Percentiles rank a stretch among this genome's conserved stretches.
phyloP scores from a whole-genome alignment of 257 asterid genomes.

The Solanum chaucha region DNA sequence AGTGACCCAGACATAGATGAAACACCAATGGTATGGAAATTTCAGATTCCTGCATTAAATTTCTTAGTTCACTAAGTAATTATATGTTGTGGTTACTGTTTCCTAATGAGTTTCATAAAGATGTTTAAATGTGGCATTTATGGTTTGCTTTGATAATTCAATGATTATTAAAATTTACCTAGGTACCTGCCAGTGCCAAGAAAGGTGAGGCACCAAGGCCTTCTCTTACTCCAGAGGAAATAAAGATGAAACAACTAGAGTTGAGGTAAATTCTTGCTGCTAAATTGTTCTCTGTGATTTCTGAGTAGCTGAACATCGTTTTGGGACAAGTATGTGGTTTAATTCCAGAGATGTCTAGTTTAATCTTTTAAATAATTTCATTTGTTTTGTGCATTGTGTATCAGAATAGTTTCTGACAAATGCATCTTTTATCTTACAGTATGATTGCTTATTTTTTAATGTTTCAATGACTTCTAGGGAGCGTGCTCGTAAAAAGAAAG shows the following conservation, averaged over 20 bases:
- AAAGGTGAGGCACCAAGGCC: conserved; percentile 55
- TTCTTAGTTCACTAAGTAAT: neutral
- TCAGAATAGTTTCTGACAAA: neutral
- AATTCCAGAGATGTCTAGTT: neutral
- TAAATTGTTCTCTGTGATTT: neutral
- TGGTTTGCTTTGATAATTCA: neutral
- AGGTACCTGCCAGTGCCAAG: conserved; percentile 61
- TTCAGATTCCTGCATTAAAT: neutral
- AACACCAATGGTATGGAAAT: conserved; percentile 62
- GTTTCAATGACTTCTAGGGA: conserved; percentile 39
- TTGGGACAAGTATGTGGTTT: neutral
- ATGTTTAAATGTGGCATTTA: neutral
- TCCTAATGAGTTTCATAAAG: neutral
- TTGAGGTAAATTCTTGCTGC: conserved; percentile 35
- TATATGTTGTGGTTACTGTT: neutral
- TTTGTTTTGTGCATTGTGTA: neutral
- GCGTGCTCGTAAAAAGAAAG: conserved; percentile 90
- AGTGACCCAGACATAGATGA: conserved; percentile 78
- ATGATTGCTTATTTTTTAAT: neutral
- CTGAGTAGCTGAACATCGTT: neutral
- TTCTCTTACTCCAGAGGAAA: conserved; percentile 79
- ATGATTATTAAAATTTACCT: conserved; percentile 1
- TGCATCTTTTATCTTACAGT: neutral
- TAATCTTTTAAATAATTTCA: neutral
- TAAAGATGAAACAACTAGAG: conserved; percentile 60